Percentiles rank a stretch among this genome's conserved stretches.
Evolutionary conservation across 2,329 filamentous ascomycete genomes (phyloP).

Genomic region (Fusarium nelsonii): DNA sequence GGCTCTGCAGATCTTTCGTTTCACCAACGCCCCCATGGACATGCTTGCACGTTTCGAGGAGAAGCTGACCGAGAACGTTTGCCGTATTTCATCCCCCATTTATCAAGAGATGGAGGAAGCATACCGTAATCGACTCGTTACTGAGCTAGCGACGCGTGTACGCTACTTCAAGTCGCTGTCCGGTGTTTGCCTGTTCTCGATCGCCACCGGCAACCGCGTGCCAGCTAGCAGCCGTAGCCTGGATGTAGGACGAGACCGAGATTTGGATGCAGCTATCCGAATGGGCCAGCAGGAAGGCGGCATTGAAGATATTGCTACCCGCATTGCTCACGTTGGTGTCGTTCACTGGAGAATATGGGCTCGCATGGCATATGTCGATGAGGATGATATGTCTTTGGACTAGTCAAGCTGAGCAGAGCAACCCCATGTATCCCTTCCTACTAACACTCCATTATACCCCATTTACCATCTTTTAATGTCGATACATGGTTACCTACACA

Average conservation of each 20-base stretch:
- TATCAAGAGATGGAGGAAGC: conserved; percentile 63
- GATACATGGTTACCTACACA: conserved; percentile 20
- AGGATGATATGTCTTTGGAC: conserved; percentile 55
- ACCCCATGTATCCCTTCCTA: conserved; percentile 28
- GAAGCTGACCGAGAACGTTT: conserved; percentile 61
- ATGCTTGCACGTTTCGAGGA: conserved; percentile 63
- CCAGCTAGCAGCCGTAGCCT: conserved; percentile 54
- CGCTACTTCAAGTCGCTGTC: conserved; percentile 66
- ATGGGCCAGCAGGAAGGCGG: conserved; percentile 65
- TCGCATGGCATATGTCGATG: conserved; percentile 74
- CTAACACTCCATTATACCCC: conserved; percentile 29
- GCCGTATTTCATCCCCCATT: conserved; percentile 57
- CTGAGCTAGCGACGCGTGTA: conserved; percentile 63
- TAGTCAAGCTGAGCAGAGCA: conserved; percentile 25
- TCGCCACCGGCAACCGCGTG: conserved; percentile 65
- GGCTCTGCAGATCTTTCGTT: conserved; percentile 70
- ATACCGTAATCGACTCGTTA: conserved; percentile 63
- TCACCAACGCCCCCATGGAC: conserved; percentile 63
- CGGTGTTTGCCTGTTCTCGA: conserved; percentile 66
- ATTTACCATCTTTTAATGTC: conserved; percentile 43
- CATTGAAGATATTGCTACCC: conserved; percentile 77
- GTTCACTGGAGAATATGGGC: conserved; percentile 94
- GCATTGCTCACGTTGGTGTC: conserved; percentile 84
- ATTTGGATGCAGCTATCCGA: conserved; percentile 53
- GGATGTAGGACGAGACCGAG: conserved; percentile 50